These are phyloP conservation scores for Pyracantha coccinea DNA, from an alignment of 331 rosid species.

Conservation along the genomic window DNA sequence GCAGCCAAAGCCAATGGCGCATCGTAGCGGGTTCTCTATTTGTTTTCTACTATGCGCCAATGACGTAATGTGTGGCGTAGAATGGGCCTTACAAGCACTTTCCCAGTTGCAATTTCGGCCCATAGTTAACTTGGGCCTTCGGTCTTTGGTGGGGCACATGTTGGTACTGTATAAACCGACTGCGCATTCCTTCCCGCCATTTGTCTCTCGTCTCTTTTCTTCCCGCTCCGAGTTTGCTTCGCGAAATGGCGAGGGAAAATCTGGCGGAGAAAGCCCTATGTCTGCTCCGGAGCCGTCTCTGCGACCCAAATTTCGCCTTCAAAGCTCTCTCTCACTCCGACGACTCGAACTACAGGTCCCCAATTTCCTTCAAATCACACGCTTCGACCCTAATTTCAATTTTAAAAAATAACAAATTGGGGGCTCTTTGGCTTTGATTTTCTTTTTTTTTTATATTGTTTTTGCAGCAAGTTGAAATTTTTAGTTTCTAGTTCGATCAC, in stretches of 20 bases:
- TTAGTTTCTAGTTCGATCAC: slow-evolving; percentile 69
- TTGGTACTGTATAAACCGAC: not conserved
- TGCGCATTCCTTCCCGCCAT: slow-evolving; percentile 41
- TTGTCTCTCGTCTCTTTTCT: not conserved
- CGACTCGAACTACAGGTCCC: slow-evolving; percentile 56
- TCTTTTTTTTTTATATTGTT: not conserved
- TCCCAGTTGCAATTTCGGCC: not conserved
- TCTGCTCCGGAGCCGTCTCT: slow-evolving; percentile 57
- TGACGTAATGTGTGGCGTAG: too few relatives aligned
- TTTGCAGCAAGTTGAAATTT: slow-evolving; percentile 69
- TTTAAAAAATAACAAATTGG: not conserved
- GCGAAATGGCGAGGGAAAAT: slow-evolving; percentile 35
- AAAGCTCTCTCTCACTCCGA: slow-evolving; percentile 37
- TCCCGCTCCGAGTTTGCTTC: not conserved
- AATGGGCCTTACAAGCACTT: not conserved
- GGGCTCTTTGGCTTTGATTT: not conserved
- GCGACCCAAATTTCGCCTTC: slow-evolving; percentile 49
- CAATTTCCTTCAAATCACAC: not conserved
- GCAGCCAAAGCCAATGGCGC: slow-evolving; percentile 5
- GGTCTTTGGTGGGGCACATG: not conserved
- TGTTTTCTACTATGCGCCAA: not conserved
- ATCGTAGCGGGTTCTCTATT: not conserved
- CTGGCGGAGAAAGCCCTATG: slow-evolving; percentile 39
- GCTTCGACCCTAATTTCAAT: not conserved
- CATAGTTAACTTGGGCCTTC: not conserved